Conservation (phyloP, 176 grass and related monocot species). For the Carex cristatella region DNA sequence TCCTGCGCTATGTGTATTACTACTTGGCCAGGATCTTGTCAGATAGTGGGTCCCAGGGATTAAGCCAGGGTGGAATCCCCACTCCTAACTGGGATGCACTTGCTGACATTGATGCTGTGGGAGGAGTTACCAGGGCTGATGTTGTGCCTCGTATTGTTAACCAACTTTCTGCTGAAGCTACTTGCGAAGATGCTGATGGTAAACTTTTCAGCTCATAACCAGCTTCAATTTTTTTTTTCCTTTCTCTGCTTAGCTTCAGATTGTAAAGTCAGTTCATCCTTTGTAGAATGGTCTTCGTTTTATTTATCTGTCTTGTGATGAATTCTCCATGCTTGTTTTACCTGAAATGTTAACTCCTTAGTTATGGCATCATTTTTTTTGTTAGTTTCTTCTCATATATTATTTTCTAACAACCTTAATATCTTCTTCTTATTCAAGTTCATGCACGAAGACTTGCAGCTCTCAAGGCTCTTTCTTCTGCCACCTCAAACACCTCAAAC, state of each 20-base stretch:
- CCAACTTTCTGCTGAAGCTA: constrained; percentile 82
- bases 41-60: constrained; percentile 89
- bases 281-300: constrained; percentile 4
- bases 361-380: constrained; percentile 9
- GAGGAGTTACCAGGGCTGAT: constrained; percentile 91
- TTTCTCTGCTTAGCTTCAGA: not conserved
- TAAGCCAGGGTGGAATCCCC: constrained; percentile 94
- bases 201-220: constrained; percentile 29
- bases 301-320: constrained; percentile 5
- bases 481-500: constrained; percentile 56
- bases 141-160: constrained; percentile 88
- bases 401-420: not conserved
- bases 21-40: constrained; percentile 96
- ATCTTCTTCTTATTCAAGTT: constrained; percentile 59
- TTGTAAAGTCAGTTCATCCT: not conserved
- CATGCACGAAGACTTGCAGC: constrained; percentile 87
- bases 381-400: constrained; percentile 21
- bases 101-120: constrained; percentile 92
- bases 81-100: constrained; percentile 97
- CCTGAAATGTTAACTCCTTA: not conserved
- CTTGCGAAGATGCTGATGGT: constrained; percentile 73
- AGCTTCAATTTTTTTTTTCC: constrained; percentile 1
- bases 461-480: constrained; percentile 81
- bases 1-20: constrained; percentile 95
- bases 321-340: not conserved